Conservation (phyloP, 2,329 filamentous ascomycete species). For the Colletotrichum eleusines region DNA sequence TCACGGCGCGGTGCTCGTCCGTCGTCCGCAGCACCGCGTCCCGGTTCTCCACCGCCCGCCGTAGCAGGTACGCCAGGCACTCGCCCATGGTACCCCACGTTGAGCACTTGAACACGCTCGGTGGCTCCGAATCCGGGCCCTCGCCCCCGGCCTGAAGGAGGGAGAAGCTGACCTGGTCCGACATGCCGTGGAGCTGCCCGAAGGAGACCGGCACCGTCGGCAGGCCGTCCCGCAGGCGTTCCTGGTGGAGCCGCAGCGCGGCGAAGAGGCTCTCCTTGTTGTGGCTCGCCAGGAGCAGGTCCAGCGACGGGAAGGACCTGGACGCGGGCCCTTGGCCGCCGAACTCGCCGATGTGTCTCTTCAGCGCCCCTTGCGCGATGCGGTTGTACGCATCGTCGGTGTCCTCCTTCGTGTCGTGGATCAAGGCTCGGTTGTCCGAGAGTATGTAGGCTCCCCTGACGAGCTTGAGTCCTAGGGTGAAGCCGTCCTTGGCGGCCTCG, state of each 20-base stretch:
- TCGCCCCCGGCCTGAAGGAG: conserved; percentile 56
- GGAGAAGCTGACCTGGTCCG: conserved; percentile 65
- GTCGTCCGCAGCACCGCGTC: conserved; percentile 48
- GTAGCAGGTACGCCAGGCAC: conserved; percentile 54
- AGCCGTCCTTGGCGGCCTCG: conserved; percentile 58
- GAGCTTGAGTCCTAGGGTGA: conserved; percentile 67
- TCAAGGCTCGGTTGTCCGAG: conserved; percentile 61
- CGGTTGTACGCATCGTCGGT: conserved; percentile 66
- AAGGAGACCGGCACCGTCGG: conserved; percentile 57
- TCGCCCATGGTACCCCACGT: conserved; percentile 56
- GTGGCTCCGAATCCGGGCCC: conserved; percentile 39
- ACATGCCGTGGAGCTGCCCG: conserved; percentile 69
- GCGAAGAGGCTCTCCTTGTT: conserved; percentile 58
- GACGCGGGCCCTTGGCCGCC: conserved; percentile 51
- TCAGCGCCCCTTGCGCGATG: conserved; percentile 57
- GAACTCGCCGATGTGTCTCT: conserved; percentile 49
- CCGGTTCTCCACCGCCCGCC: conserved; percentile 55
- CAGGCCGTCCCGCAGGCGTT: conserved; percentile 52
- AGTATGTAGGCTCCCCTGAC: conserved; percentile 68
- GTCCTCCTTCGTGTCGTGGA: conserved; percentile 64
- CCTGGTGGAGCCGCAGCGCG: conserved; percentile 58
- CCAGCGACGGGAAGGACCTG: conserved; percentile 56
- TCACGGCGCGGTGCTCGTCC: conserved; percentile 49
- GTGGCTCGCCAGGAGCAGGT: conserved; percentile 67
- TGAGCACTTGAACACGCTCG: conserved; percentile 55